Evolutionary conservation across 2,329 filamentous ascomycete genomes (phyloP).

Genomic region (Capronia americana): DNA sequence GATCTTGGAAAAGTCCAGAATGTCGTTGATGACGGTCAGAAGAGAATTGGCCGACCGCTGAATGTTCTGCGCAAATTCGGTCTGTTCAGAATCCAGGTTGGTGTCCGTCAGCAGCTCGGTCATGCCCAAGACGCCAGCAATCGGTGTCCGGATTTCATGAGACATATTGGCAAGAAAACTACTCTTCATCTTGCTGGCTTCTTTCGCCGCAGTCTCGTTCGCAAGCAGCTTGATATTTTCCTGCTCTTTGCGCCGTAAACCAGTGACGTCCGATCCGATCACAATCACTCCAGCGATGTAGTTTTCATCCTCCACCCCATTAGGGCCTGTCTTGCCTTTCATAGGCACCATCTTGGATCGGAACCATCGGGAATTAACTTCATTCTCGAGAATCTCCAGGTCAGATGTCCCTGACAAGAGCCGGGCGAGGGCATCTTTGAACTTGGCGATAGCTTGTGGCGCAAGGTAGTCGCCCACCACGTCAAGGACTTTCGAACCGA

Average conservation of each 20-base stretch:
- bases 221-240: slow-evolving; percentile 74
- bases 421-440: slow-evolving; percentile 62
- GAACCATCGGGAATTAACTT: slow-evolving; percentile 69
- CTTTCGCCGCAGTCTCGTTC: slow-evolving; percentile 78
- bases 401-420: slow-evolving; percentile 67
- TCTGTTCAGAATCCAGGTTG: slow-evolving; percentile 71
- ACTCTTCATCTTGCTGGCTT: slow-evolving; percentile 79
- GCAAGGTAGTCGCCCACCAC: slow-evolving; percentile 16
- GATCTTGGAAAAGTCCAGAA: slow-evolving; percentile 81
- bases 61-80: slow-evolving; percentile 78
- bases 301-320: slow-evolving; percentile 58
- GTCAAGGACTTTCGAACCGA: slow-evolving; percentile 46
- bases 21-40: slow-evolving; percentile 82
- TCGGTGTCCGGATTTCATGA: slow-evolving; percentile 79
- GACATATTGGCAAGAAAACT: slow-evolving; percentile 82
- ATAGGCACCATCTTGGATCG: slow-evolving; percentile 74
- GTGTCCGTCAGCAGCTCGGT: slow-evolving; percentile 75
- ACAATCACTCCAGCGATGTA: slow-evolving; percentile 75
- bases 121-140: slow-evolving; percentile 82
- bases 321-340: slow-evolving; percentile 60
- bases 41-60: slow-evolving; percentile 78
- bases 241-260: slow-evolving; percentile 69
- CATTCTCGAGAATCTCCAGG: slow-evolving; percentile 70
- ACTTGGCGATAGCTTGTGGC: neutral
- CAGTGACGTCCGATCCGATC: slow-evolving; percentile 80